Evolutionary conservation across 352 stramenopile genomes (phyloP).

Genomic region (Phytophthora fragariaefolia): DNA sequence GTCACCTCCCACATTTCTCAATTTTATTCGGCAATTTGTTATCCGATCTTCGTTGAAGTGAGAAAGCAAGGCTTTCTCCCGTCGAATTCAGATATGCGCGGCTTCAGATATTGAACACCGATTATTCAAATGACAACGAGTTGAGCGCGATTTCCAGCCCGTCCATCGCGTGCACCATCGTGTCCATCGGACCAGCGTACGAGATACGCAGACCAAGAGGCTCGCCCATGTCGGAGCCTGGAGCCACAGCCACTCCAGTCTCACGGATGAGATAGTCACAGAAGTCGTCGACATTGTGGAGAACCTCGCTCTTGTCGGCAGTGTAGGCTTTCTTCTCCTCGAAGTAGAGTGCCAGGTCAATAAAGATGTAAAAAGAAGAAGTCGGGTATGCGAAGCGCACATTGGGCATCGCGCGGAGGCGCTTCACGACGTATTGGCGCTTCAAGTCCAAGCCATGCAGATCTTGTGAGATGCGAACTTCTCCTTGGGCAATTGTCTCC

Average conservation of each 20-base stretch:
- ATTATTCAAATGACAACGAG: conserved; percentile 31
- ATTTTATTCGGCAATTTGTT: too few relatives aligned
- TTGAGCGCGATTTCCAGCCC: conserved; percentile 59
- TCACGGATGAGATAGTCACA: conserved; percentile 93
- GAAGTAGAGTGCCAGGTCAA: conserved; percentile 87
- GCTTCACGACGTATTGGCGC: conserved; percentile 89
- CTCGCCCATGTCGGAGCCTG: conserved; percentile 96
- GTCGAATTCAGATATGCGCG: neutral
- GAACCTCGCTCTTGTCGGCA: conserved; percentile 31
- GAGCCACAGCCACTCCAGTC: conserved; percentile 93
- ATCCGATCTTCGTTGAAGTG: too few relatives aligned
- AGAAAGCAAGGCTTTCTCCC: neutral
- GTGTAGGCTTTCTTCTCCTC: conserved; percentile 55
- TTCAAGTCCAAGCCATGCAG: conserved; percentile 73
- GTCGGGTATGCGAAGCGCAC: conserved; percentile 87
- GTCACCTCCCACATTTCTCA: too few relatives aligned
- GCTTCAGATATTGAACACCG: neutral
- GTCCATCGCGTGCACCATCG: conserved; percentile 68
- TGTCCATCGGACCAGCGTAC: conserved; percentile 95
- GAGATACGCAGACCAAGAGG: conserved; percentile 93
- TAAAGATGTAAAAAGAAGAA: conserved; percentile 97
- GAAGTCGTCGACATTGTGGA: conserved; percentile 68
- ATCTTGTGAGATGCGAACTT: conserved; percentile 55
- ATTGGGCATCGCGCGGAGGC: conserved; percentile 83
- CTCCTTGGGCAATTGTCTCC: conserved; percentile 48